These are phyloP conservation scores for Perilla frutescens DNA, from an alignment of 257 asterid species.

Conservation along the genomic window DNA sequence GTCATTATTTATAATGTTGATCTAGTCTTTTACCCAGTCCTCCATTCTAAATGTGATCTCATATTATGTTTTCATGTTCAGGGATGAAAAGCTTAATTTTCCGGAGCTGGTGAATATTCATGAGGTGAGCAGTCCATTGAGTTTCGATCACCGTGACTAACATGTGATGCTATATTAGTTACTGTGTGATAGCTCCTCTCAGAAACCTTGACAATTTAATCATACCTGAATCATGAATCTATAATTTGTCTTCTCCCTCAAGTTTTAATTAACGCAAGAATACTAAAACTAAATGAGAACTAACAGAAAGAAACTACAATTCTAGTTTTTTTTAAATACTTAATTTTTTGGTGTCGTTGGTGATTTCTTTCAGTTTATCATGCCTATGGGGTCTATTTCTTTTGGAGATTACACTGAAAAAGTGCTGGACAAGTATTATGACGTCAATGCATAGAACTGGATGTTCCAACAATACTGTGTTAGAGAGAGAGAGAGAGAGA, in stretches of 20 bases:
- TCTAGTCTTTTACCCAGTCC: neutral
- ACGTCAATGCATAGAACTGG: slow-evolving; percentile 43
- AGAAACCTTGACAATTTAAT: too few relatives aligned
- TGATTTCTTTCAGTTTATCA: slow-evolving; percentile 51
- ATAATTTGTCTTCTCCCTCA: too few relatives aligned
- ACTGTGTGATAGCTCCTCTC: too few relatives aligned
- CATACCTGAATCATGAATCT: too few relatives aligned
- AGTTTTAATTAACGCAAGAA: too few relatives aligned
- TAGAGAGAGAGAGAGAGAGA: neutral
- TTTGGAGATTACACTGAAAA: slow-evolving; percentile 91
- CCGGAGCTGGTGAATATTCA: slow-evolving; percentile 67
- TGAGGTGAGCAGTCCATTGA: slow-evolving; percentile 57
- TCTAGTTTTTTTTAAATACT: neutral
- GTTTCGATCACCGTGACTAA: slow-evolving; percentile 12
- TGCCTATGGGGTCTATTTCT: slow-evolving; percentile 64
- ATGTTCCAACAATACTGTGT: neutral
- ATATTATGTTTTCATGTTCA: slow-evolving; percentile 30
- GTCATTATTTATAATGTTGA: neutral
- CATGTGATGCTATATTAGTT: neutral
- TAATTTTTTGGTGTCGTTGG: neutral
- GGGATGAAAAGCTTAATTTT: slow-evolving; percentile 81
- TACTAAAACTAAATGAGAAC: neutral
- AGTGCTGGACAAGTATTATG: slow-evolving; percentile 88
- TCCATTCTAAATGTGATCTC: neutral
- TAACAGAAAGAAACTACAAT: neutral